A percentile compares a stretch with the other conserved stretches of the same genome.
phyloP scores from a whole-genome alignment of 1,284 basidiomycete species.

The Irpex sp. region DNA sequence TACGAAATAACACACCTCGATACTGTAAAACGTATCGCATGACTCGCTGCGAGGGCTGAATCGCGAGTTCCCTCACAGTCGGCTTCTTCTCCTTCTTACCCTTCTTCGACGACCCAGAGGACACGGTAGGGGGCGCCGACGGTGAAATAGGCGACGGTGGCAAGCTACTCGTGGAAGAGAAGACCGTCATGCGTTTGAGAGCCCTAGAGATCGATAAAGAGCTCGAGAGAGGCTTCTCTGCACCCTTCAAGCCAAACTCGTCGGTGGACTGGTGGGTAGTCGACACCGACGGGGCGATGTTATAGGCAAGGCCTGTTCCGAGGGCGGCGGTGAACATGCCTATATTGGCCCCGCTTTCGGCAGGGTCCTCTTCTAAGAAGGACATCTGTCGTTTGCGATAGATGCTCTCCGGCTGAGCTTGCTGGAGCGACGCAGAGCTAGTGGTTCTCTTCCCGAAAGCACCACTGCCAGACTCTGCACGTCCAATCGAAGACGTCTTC shows the following conservation, averaged over 20 bases:
- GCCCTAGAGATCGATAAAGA: constrained; percentile 12
- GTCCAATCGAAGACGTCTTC: constrained; percentile 12
- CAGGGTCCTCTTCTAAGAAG: neutral
- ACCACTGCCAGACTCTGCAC: constrained; percentile 13
- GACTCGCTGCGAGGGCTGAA: constrained; percentile 65
- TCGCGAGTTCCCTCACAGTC: constrained; percentile 57
- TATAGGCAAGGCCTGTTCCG: constrained; percentile 27
- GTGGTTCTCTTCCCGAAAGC: neutral
- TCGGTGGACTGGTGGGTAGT: neutral
- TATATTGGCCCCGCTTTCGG: constrained; percentile 1
- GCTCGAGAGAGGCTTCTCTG: constrained; percentile 1
- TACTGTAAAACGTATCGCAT: constrained; percentile 69
- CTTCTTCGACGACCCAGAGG: constrained; percentile 7
- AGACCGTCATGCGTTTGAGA: constrained; percentile 25
- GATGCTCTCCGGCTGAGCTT: constrained; percentile 2
- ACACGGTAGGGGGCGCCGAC: neutral
- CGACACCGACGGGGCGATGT: constrained; percentile 19
- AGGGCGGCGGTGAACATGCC: constrained; percentile 31
- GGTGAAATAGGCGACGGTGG: constrained; percentile 9
- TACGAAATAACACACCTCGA: constrained; percentile 41
- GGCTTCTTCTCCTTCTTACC: constrained; percentile 26
- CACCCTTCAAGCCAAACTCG: constrained; percentile 4
- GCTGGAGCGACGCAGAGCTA: neutral
- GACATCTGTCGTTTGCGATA: constrained; percentile 8
- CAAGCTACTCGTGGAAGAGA: constrained; percentile 19